These are phyloP conservation scores for Holtermannia corniformis DNA, from an alignment of 768 basidiomycete genomes.

Conservation along the genomic window DNA sequence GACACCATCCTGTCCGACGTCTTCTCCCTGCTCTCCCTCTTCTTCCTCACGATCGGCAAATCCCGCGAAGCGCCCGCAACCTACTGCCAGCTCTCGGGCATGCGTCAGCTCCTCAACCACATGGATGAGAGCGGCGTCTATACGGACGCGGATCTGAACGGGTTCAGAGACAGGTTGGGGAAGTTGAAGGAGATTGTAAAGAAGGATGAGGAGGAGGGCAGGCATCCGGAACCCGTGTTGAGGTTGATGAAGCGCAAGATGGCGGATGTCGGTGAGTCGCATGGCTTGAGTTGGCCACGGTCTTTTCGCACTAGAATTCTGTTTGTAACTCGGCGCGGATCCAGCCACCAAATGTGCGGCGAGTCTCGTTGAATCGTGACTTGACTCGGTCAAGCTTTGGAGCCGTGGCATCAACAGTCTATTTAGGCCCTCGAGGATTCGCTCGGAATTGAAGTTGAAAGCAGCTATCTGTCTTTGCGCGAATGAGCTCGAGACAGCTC, in stretches of 20 bases:
- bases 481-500: no score
- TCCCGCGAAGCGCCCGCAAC: slow-evolving; percentile 88
- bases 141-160: slow-evolving; percentile 78
- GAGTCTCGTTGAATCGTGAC: no score
- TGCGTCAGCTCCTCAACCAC: slow-evolving; percentile 82
- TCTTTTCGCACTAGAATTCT: no score
- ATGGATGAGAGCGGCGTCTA: slow-evolving; percentile 95
- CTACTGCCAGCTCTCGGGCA: slow-evolving; percentile 85
- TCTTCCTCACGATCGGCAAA: slow-evolving; percentile 96
- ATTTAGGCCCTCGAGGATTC: no score
- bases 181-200: slow-evolving; percentile 80
- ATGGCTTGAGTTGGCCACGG: background rate
- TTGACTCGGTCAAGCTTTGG: no score
- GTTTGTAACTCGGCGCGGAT: background rate
- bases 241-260: slow-evolving; percentile 83
- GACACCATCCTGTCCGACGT: slow-evolving; percentile 95
- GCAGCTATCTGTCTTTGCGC: no score
- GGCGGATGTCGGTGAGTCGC: slow-evolving; percentile 72
- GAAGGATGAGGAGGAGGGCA: slow-evolving; percentile 66
- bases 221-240: slow-evolving; percentile 76
- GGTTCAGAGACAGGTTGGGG: slow-evolving; percentile 70
- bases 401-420: no score
- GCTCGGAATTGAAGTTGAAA: no score
- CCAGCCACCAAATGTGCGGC: no score
- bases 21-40: slow-evolving; percentile 85